phyloP scores from a whole-genome alignment of 129 eudicot species.

The Lactuca sativa region DNA sequence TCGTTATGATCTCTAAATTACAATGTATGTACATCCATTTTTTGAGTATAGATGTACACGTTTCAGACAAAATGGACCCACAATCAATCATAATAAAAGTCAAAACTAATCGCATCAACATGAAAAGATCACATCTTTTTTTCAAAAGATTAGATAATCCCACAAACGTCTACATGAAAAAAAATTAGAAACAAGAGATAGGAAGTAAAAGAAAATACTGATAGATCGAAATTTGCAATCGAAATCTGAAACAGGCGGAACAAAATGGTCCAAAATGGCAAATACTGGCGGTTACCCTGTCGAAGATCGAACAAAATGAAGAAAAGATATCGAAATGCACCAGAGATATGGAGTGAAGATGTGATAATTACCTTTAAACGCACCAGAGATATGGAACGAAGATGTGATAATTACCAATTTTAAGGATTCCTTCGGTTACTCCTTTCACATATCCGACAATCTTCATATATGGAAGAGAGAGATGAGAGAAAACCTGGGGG shows the following conservation, averaged over 20 bases:
- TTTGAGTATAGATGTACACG: constrained; percentile 14
- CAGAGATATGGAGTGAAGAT: too few species aligned
- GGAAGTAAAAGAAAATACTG: background rate
- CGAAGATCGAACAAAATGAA: constrained; percentile 9
- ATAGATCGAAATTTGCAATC: background rate
- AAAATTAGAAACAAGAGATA: background rate
- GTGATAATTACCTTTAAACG: too few species aligned
- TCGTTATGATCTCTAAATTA: constrained; percentile 1
- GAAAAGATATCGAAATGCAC: background rate
- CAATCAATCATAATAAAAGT: background rate
- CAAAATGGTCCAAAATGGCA: constrained; percentile 3
- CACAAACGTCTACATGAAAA: constrained; percentile 1
- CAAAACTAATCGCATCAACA: constrained; percentile 1
- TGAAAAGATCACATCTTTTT: background rate
- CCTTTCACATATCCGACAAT: too few species aligned
- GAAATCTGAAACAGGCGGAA: constrained; percentile 12
- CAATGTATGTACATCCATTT: constrained; percentile 22
- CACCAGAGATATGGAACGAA: background rate
- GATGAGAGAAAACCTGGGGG: too few species aligned
- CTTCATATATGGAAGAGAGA: too few species aligned
- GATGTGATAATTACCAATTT: constrained; percentile 15
- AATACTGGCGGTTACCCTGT: constrained; percentile 3
- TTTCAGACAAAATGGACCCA: constrained; percentile 9
- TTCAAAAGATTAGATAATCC: background rate
- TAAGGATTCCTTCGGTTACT: too few species aligned